These are phyloP conservation scores for Colletotrichum godetiae DNA, from an alignment of 2,329 filamentous ascomycete genomes.

Conservation along the genomic window DNA sequence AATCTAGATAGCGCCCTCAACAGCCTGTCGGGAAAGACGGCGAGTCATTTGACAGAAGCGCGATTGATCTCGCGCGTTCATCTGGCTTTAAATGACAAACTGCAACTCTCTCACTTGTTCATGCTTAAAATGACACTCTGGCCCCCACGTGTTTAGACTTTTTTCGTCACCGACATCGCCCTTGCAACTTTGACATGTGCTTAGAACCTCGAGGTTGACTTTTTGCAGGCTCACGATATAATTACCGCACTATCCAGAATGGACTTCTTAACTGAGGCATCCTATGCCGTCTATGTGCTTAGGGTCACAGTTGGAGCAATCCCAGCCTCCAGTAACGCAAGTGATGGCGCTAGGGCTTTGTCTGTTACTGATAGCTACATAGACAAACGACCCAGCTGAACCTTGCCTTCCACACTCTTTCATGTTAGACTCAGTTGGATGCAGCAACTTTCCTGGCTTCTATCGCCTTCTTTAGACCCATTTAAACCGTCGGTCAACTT, in stretches of 20 bases:
- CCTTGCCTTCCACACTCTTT: slow-evolving; percentile 14
- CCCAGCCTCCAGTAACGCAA: slow-evolving; percentile 1
- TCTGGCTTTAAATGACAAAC: slow-evolving; percentile 23
- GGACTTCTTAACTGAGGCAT: slow-evolving; percentile 21
- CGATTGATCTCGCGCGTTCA: slow-evolving; percentile 7
- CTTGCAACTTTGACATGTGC: slow-evolving; percentile 22
- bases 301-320: slow-evolving; percentile 1
- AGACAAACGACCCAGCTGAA: slow-evolving; percentile 4
- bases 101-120: slow-evolving; percentile 19
- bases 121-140: slow-evolving; percentile 27
- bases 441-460: slow-evolving; percentile 21
- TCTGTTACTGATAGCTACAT: slow-evolving; percentile 14
- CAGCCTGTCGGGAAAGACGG: not conserved
- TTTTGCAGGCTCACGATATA: not conserved
- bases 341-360: slow-evolving; percentile 13
- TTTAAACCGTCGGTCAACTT: slow-evolving; percentile 21
- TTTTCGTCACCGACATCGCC: slow-evolving; percentile 26
- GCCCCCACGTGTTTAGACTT: slow-evolving; percentile 32
- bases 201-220: not conserved
- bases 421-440: slow-evolving; percentile 3
- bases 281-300: slow-evolving; percentile 23
- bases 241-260: slow-evolving; percentile 11
- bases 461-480: slow-evolving; percentile 33
- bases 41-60: slow-evolving; percentile 25
- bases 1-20: not conserved